Conservation (phyloP, 768 basidiomycete species). For the Calocybe indica region DNA sequence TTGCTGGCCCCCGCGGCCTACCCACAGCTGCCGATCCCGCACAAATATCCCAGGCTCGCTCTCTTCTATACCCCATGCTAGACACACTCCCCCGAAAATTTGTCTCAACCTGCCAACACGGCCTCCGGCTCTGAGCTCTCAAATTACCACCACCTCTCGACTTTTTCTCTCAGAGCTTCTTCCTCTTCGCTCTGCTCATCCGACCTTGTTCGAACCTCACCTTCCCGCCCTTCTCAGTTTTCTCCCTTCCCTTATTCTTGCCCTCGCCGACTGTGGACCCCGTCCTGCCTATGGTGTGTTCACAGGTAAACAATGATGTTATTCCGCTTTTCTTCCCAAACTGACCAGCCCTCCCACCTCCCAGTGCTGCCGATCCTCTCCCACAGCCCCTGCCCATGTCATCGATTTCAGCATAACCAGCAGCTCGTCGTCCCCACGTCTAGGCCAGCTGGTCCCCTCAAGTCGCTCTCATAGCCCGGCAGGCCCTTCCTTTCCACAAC, state of each 20-base stretch:
- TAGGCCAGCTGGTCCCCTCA: no score
- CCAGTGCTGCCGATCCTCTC: no score
- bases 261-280: constrained; percentile 43
- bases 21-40: constrained; percentile 50
- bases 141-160: constrained; percentile 46
- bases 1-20: constrained; percentile 67
- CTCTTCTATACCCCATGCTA: constrained; percentile 66
- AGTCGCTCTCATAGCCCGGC: no score
- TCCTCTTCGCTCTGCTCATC: constrained; percentile 62
- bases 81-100: constrained; percentile 58
- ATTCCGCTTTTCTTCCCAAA: no score
- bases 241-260: constrained; percentile 63
- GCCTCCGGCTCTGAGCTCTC: constrained; percentile 17
- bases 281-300: no score
- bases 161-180: constrained; percentile 63
- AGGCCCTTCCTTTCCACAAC: no score
- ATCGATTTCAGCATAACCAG: no score
- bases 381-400: no score
- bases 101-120: constrained; percentile 7
- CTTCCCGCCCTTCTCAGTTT: constrained; percentile 63
- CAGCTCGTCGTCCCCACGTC: no score
- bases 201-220: constrained; percentile 71
- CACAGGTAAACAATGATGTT: no score
- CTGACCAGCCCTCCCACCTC: no score
- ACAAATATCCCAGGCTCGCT: constrained; percentile 55